Evolutionary conservation across 768 basidiomycete genomes (phyloP).

Genomic region (Lentinula sp.): DNA sequence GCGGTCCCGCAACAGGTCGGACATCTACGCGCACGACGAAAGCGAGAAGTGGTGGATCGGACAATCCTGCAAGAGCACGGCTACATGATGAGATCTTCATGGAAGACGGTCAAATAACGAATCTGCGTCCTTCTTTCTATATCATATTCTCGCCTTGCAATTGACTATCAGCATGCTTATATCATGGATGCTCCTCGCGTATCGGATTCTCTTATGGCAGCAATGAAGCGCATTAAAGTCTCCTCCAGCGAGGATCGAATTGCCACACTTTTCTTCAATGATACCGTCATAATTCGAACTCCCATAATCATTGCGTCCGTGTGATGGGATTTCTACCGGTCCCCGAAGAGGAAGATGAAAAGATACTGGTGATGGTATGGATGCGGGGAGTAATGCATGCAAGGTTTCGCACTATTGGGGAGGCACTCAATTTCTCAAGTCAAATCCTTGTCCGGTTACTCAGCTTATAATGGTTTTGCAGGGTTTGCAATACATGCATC

Average conservation of each 20-base stretch:
- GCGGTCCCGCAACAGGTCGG: neutral
- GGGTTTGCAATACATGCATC: constrained; percentile 28
- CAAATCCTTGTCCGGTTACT: neutral
- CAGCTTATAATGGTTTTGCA: neutral
- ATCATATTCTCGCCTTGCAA: too few species aligned
- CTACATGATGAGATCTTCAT: constrained; percentile 8
- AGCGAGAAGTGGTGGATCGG: constrained; percentile 10
- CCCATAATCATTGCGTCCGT: constrained; percentile 23
- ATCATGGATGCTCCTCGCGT: constrained; percentile 14
- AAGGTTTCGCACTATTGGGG: constrained; percentile 21
- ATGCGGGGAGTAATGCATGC: constrained; percentile 11
- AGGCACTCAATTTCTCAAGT: constrained; percentile 20
- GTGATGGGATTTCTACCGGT: constrained; percentile 16
- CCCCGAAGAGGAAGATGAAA: constrained; percentile 9
- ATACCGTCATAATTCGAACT: constrained; percentile 12
- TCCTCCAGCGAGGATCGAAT: constrained; percentile 12
- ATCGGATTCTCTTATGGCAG: constrained; percentile 14
- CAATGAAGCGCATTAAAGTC: constrained; percentile 12
- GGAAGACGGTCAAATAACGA: neutral
- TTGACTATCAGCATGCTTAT: neutral
- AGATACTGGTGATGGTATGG: constrained; percentile 23
- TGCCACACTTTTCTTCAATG: constrained; percentile 11
- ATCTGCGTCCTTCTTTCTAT: neutral
- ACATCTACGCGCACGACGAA: neutral
- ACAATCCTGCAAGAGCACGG: constrained; percentile 10